Evolutionary conservation across 805 yeast species (phyloP).

Genomic region (Wickerhamiella cacticola): DNA sequence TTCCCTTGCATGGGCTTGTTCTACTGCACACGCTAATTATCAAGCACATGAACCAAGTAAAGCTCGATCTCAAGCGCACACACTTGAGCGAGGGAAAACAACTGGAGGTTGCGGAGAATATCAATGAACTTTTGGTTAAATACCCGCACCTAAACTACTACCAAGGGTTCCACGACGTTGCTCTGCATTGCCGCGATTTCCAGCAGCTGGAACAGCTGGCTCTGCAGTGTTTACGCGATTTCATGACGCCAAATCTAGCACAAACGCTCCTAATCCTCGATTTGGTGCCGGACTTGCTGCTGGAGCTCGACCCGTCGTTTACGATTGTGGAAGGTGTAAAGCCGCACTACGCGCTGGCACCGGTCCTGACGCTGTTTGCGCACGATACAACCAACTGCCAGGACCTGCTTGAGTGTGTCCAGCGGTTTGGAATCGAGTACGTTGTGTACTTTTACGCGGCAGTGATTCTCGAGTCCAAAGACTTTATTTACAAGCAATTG

Average conservation of each 20-base stretch:
- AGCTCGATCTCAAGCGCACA: constrained; percentile 65
- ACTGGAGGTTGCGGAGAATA: constrained; percentile 25
- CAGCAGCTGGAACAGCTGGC: constrained; percentile 27
- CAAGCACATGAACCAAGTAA: constrained; percentile 63
- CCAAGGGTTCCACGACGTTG: constrained; percentile 89
- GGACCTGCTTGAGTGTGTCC: constrained; percentile 53
- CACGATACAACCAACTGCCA: constrained; percentile 43
- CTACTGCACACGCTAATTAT: not conserved
- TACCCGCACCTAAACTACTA: constrained; percentile 61
- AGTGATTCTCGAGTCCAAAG: constrained; percentile 27
- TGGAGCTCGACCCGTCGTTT: constrained; percentile 36
- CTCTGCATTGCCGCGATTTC: constrained; percentile 38
- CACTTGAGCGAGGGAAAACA: constrained; percentile 35
- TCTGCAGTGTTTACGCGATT: constrained; percentile 62
- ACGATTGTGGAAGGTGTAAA: constrained; percentile 29
- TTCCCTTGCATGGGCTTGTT: too few relatives aligned
- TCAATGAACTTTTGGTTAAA: constrained; percentile 41
- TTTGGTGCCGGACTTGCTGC: constrained; percentile 53
- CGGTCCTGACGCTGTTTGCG: constrained; percentile 63
- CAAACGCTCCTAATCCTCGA: constrained; percentile 54
- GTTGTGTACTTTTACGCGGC: constrained; percentile 50
- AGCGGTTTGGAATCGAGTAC: constrained; percentile 43
- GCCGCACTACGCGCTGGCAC: constrained; percentile 62
- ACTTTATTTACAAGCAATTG: constrained; percentile 28
- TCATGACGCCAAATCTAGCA: constrained; percentile 59